Evolutionary conservation across 495 filamentous ascomycete species (phyloP), one percentile per base, ranked within the genome.

Genomic region (Cercophora scortea): DNA sequence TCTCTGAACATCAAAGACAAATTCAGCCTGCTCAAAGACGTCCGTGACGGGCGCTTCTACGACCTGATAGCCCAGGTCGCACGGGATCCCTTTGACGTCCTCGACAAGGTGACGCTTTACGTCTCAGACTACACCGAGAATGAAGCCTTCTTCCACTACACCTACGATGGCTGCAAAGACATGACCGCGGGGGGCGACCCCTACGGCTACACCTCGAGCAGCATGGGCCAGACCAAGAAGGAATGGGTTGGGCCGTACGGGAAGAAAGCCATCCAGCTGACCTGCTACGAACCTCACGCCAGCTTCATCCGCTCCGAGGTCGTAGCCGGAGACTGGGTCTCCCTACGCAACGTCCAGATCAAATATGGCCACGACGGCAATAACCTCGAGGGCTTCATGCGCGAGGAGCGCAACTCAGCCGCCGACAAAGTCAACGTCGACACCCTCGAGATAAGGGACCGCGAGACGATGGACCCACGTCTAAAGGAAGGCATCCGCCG

Each of bases 51-150:
- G 32, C 71, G 58, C 2, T 89, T 84, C 61, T 81, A 78, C 61
- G 83, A 96, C 65, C 56, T 95, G 7, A 65, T 90, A 15, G 89
- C 82, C n/a, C 78, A 91, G 61, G 82, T 96, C 4, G 74, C 89
- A 42, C 88, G 81, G 56, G 75, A 81, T 0, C 84, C 80, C 44
- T 76, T 69, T 35, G 69, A 66, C 45, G 63, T 67, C 33, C 66
- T 63, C 32, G 72, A 73, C 15, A 78, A 65, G 49, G 63, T 78
- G 16, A 80, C 85, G 1, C 42, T 98, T 0, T 90, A 91, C 65
- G 63, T 96, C 15, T 90, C 88, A 0, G 93, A 98, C 64, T 98
- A 95, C 66, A 95, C 91, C 8, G 62, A 76, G 19, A 86, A 94
- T 53, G 57, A 66, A 0, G 51, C 58, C 33, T 79, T 97, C 17